Conservation (phyloP, 225 moss, liverwort and hornwort species). For the Thuidium tamariscinum region DNA sequence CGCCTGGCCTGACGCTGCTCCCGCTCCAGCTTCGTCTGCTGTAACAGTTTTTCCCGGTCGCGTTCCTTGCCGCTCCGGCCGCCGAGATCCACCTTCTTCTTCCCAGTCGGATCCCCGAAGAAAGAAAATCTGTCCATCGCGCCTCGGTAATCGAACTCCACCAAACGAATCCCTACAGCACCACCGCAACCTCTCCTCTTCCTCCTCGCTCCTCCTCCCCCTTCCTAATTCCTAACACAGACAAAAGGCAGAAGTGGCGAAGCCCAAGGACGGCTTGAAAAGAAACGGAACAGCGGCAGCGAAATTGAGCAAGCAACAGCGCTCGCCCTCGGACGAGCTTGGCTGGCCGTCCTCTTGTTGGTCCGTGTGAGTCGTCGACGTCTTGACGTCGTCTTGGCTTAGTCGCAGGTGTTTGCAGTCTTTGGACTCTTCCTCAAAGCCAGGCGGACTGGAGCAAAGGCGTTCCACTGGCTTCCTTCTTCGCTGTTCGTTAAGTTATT, state of each 20-base stretch:
- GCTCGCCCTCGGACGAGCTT: not conserved
- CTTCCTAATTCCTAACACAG: not conserved
- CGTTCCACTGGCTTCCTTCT: not conserved
- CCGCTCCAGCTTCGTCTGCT: slow-evolving; percentile 69
- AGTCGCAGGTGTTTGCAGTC: not conserved
- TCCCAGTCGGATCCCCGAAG: slow-evolving; percentile 75
- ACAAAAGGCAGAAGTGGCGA: not conserved
- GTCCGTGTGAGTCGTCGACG: not conserved
- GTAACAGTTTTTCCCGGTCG: slow-evolving; percentile 74
- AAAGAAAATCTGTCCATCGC: slow-evolving; percentile 63
- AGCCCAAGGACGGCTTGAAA: not conserved
- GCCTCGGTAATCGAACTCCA: not conserved
- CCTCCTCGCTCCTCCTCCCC: not conserved
- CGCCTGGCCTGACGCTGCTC: slow-evolving; percentile 74
- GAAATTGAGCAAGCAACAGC: not conserved
- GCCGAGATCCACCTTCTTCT: slow-evolving; percentile 98
- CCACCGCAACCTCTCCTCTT: not conserved
- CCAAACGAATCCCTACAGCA: not conserved
- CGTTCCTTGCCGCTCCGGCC: slow-evolving; percentile 91
- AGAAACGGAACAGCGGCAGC: not conserved
- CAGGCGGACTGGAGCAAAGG: not conserved
- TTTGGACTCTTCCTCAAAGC: not conserved
- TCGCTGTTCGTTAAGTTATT: not conserved
- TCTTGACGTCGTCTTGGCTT: not conserved
- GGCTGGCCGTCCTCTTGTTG: not conserved